Percentiles rank a stretch among this genome's conserved stretches.
Evolutionary conservation across 345 rosid genomes (phyloP).

Genomic region (Eucalyptus polybractea): DNA sequence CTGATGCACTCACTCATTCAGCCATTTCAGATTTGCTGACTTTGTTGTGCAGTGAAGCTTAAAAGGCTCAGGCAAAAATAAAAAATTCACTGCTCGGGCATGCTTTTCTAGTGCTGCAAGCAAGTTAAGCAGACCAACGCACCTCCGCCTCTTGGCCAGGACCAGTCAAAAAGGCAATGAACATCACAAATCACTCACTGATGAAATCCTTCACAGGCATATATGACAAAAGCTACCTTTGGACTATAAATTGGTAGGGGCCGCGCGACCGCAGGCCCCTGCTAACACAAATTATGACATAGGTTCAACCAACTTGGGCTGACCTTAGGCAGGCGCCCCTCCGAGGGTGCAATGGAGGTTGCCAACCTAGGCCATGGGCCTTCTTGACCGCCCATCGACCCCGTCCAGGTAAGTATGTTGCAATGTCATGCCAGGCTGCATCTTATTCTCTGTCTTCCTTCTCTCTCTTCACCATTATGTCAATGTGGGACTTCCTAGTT

Average conservation of each 20-base stretch:
- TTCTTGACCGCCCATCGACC: neutral
- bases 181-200: neutral
- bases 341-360: neutral
- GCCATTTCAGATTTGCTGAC: neutral
- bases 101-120: neutral
- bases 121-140: neutral
- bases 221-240: no score
- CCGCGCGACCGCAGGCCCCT: neutral
- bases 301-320: neutral
- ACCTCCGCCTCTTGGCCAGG: neutral
- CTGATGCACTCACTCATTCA: neutral
- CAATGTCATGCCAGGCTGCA: accelerated
- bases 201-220: no score
- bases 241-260: neutral
- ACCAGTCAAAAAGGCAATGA: neutral
- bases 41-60: neutral
- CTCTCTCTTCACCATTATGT: neutral
- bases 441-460: neutral
- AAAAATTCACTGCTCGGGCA: neutral
- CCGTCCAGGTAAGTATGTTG: neutral
- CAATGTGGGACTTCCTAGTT: neutral
- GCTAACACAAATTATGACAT: neutral
- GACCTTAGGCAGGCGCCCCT: neutral
- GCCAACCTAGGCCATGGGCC: neutral
- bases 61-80: accelerated